Evolutionary conservation across 2,329 filamentous ascomycete genomes (phyloP).

Genomic region (Pseudogymnoascus sp.): DNA sequence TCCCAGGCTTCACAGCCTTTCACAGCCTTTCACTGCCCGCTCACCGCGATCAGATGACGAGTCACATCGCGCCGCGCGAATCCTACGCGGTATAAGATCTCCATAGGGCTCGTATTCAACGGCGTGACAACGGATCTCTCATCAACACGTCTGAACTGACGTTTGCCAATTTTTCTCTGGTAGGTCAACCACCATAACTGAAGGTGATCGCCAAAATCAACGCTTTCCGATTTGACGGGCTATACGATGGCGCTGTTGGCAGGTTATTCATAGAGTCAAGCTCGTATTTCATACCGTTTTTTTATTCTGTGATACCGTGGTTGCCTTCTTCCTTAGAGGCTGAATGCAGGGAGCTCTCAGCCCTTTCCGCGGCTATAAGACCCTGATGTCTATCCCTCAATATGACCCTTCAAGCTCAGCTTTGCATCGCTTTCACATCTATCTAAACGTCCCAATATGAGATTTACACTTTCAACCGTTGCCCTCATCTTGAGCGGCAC

Average conservation of each 20-base stretch:
- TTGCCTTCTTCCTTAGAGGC: not conserved
- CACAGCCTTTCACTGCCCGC: not conserved
- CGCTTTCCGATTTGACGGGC: not conserved
- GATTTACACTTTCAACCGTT: not conserved
- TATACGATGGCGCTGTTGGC: conserved; percentile 5
- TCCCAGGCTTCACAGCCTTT: not conserved
- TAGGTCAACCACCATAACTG: not conserved
- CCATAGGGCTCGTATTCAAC: conserved; percentile 2
- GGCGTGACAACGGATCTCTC: not conserved
- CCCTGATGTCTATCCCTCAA: not conserved
- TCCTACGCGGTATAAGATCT: conserved; percentile 7
- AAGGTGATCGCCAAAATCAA: not conserved
- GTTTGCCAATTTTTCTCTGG: not conserved
- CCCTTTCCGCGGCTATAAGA: conserved; percentile 6
- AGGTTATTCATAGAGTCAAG: conserved; percentile 9
- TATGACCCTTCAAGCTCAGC: not conserved
- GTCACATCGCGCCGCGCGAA: not conserved
- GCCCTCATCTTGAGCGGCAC: conserved; percentile 2
- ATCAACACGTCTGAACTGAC: not conserved
- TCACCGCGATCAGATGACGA: not conserved
- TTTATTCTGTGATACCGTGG: not conserved
- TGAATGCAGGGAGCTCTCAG: not conserved
- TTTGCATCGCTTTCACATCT: not conserved
- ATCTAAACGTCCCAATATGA: not conserved
- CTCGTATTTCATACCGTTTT: not conserved